These are phyloP conservation scores for Melampsora occidentalis DNA, from an alignment of 1,284 basidiomycete species.

Conservation along the genomic window DNA sequence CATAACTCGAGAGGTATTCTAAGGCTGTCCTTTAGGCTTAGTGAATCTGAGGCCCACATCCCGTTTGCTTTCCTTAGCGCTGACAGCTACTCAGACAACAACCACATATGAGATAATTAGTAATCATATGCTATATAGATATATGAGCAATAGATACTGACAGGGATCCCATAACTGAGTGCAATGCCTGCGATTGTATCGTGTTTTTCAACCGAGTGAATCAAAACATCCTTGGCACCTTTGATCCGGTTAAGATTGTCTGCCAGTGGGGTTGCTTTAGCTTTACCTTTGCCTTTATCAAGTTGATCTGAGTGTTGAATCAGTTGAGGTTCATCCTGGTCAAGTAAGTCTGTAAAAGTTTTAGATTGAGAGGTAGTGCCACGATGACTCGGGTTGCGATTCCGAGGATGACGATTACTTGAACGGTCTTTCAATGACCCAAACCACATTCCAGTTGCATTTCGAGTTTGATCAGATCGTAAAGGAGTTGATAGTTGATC, in stretches of 20 bases:
- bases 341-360: too few relatives aligned
- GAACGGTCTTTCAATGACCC: too few relatives aligned
- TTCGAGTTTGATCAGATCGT: too few relatives aligned
- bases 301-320: too few relatives aligned
- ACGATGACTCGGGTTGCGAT: too few relatives aligned
- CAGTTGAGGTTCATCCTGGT: too few relatives aligned
- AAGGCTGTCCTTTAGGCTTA: slow-evolving; percentile 5
- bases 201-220: slow-evolving; percentile 14
- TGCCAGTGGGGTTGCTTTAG: slow-evolving; percentile 17
- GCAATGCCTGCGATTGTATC: slow-evolving; percentile 26
- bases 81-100: not conserved
- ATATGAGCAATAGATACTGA: not conserved
- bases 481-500: not conserved
- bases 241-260: slow-evolving; percentile 11
- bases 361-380: too few relatives aligned
- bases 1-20: slow-evolving; percentile 25
- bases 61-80: slow-evolving; percentile 24
- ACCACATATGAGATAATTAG: not conserved
- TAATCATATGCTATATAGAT: not conserved
- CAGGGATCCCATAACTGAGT: slow-evolving; percentile 35
- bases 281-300: slow-evolving; percentile 1
- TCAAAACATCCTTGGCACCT: slow-evolving; percentile 21
- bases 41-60: slow-evolving; percentile 22
- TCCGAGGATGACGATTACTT: too few relatives aligned
- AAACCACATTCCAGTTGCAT: too few relatives aligned